Evolutionary conservation across 345 rosid species (phyloP).

Genomic region (Gossypium herbaceum): DNA sequence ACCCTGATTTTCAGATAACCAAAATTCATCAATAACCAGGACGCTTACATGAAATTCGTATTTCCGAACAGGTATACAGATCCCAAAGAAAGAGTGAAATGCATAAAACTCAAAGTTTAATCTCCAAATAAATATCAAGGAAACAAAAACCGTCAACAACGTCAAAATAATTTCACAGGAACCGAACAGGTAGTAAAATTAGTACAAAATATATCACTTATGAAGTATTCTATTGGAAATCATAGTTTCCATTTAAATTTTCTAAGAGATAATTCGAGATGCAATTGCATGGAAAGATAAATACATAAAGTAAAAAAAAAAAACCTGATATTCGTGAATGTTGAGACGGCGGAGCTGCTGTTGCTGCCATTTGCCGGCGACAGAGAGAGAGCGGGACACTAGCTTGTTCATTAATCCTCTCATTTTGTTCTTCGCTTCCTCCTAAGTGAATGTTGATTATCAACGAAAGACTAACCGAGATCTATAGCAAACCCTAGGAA

Average conservation of each 20-base stretch:
- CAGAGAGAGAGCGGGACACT: conserved; percentile 66
- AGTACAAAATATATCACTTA: neutral
- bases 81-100: neutral
- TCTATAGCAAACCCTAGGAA: conserved; percentile 5
- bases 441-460: neutral
- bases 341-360: conserved; percentile 98
- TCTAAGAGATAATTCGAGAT: too few relatives aligned
- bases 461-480: neutral
- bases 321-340: conserved; percentile 95
- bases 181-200: conserved; percentile 5
- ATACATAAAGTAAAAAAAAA: neutral
- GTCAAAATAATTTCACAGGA: neutral
- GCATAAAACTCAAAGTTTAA: neutral
- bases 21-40: conserved; percentile 1
- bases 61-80: conserved; percentile 5
- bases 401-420: conserved; percentile 77
- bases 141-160: neutral
- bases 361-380: conserved; percentile 81
- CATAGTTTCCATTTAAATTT: too few relatives aligned
- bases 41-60: neutral
- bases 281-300: too few relatives aligned
- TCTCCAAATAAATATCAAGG: neutral
- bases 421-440: conserved; percentile 29
- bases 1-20: conserved; percentile 43
- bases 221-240: too few relatives aligned